These are phyloP conservation scores for Metarhizium humberi DNA, from an alignment of 2,329 filamentous ascomycete genomes.

Conservation along the genomic window DNA sequence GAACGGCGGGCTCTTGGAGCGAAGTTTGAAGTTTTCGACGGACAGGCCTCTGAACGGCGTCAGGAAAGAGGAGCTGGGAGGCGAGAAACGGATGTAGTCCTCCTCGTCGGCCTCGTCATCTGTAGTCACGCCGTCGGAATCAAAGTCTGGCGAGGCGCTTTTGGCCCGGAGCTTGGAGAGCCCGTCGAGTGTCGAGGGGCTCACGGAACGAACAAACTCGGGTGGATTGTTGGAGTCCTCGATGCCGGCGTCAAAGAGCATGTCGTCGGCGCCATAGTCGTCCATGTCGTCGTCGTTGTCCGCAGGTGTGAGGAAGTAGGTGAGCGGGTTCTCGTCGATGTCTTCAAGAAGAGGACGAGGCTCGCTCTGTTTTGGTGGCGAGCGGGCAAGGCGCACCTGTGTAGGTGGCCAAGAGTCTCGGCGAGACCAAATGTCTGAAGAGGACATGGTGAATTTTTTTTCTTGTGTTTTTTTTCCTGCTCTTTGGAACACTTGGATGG, in stretches of 20 bases:
- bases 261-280: slow-evolving; percentile 31
- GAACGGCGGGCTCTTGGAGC: slow-evolving; percentile 22
- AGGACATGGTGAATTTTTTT: slow-evolving; percentile 23
- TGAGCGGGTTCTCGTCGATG: slow-evolving; percentile 44
- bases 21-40: slow-evolving; percentile 23
- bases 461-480: neutral
- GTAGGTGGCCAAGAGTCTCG: slow-evolving; percentile 44
- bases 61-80: slow-evolving; percentile 25
- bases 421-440: slow-evolving; percentile 21
- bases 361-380: slow-evolving; percentile 21
- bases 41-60: slow-evolving; percentile 35
- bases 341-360: slow-evolving; percentile 35
- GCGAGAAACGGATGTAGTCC: slow-evolving; percentile 40
- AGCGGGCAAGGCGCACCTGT: slow-evolving; percentile 36
- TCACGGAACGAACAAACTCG: slow-evolving; percentile 43
- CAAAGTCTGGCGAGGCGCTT: slow-evolving; percentile 25
- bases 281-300: slow-evolving; percentile 29
- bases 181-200: slow-evolving; percentile 45
- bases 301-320: slow-evolving; percentile 46
- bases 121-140: slow-evolving; percentile 33
- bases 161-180: slow-evolving; percentile 33
- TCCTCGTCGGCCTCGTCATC: slow-evolving; percentile 39
- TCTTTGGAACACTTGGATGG: neutral
- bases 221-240: slow-evolving; percentile 37
- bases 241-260: slow-evolving; percentile 50